These are phyloP conservation scores for Fusarium algeriense DNA, from an alignment of 2,329 filamentous ascomycete species.

Conservation along the genomic window DNA sequence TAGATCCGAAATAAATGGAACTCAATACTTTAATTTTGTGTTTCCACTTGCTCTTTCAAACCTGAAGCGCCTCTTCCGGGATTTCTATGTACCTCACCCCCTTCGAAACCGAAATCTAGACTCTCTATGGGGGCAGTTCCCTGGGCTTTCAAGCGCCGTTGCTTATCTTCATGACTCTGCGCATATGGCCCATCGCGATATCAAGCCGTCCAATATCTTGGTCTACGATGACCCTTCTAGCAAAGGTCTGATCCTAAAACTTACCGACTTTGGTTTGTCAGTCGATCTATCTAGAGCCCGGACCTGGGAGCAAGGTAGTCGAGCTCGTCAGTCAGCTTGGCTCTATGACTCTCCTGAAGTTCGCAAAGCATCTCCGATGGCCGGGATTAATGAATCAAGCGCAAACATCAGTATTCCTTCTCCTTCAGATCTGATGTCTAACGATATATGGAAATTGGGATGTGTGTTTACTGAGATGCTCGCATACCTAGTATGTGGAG, in stretches of 20 bases:
- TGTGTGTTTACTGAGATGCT: background rate
- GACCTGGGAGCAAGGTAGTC: background rate
- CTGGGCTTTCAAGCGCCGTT: accelerated
- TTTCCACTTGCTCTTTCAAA: background rate
- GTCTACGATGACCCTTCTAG: accelerated
- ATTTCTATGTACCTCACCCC: accelerated
- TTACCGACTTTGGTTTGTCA: accelerated
- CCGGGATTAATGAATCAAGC: accelerated
- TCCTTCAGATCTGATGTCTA: background rate
- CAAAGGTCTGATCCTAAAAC: accelerated
- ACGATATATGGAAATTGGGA: background rate
- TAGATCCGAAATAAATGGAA: accelerated
- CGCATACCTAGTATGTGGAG: accelerated
- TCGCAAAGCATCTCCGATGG: accelerated
- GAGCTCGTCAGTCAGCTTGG: background rate
- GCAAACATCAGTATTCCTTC: accelerated
- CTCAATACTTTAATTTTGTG: accelerated
- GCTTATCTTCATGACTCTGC: background rate
- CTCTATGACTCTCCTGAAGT: background rate
- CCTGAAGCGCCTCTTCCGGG: background rate
- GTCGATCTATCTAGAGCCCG: background rate
- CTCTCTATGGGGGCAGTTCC: accelerated
- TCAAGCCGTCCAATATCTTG: accelerated
- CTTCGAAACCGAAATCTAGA: background rate
- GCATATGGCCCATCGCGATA: background rate